Percentiles rank a stretch among this genome's conserved stretches.
phyloP scores from a whole-genome alignment of 768 basidiomycete genomes.

The Rhizopogon vesiculosus region DNA sequence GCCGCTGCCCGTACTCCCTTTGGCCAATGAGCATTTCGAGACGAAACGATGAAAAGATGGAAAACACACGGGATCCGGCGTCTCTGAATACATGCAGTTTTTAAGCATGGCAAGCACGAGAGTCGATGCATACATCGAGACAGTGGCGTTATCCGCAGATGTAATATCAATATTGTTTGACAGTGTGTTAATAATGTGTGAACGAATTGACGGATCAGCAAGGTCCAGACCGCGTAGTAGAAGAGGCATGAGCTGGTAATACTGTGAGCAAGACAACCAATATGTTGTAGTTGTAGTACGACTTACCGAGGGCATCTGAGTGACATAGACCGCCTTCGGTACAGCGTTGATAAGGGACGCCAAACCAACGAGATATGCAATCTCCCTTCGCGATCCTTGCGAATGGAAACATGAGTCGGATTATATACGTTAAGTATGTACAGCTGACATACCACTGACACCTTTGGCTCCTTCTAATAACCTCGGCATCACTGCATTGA shows the following conservation, averaged over 20 bases:
- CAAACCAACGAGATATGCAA: conserved; percentile 77
- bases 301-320: conserved; percentile 60
- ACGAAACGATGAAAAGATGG: neutral
- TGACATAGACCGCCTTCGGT: conserved; percentile 68
- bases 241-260: conserved; percentile 78
- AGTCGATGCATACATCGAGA: conserved; percentile 68
- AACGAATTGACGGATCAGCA: conserved; percentile 66
- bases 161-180: conserved; percentile 62
- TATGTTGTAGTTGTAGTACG: neutral
- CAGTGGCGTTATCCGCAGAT: conserved; percentile 38
- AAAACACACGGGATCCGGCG: conserved; percentile 51
- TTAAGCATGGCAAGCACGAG: conserved; percentile 70
- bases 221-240: conserved; percentile 82
- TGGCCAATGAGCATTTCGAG: neutral
- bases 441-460: conserved; percentile 40
- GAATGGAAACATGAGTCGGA: neutral
- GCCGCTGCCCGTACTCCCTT: conserved; percentile 78
- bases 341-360: conserved; percentile 76
- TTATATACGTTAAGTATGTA: neutral
- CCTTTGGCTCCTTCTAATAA: conserved; percentile 65
- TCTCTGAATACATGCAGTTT: conserved; percentile 47
- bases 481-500: conserved; percentile 65
- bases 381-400: conserved; percentile 49
- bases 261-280: neutral
- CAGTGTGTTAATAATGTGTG: conserved; percentile 78